These are phyloP conservation scores for Amanita rimosa DNA, from an alignment of 768 basidiomycete species.

Conservation along the genomic window DNA sequence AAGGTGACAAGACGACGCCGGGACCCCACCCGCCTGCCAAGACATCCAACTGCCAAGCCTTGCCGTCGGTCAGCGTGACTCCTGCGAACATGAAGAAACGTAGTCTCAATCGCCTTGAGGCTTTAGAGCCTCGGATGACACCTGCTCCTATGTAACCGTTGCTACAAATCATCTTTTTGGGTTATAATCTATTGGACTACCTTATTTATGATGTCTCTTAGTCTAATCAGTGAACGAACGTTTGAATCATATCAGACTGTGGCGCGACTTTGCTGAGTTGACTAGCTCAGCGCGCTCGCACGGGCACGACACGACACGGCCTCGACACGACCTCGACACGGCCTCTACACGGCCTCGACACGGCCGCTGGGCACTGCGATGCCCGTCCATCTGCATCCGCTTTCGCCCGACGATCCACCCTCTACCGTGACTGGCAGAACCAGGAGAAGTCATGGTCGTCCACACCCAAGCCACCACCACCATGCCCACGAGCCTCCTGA, in stretches of 20 bases:
- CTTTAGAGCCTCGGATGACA: constrained; percentile 5
- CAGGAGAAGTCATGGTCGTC: background rate
- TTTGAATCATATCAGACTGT: no score
- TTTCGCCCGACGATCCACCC: constrained; percentile 38
- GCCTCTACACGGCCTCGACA: no score
- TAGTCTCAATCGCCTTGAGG: constrained; percentile 3
- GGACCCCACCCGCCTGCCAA: constrained; percentile 44
- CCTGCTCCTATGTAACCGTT: background rate
- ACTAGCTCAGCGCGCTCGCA: background rate
- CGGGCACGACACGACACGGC: no score
- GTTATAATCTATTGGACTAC: background rate
- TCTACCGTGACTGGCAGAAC: constrained; percentile 7
- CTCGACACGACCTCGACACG: no score
- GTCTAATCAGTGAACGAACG: background rate
- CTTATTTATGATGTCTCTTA: background rate
- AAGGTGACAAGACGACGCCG: constrained; percentile 50
- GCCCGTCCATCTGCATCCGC: constrained; percentile 63
- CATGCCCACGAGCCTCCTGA: background rate
- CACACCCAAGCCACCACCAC: constrained; percentile 11
- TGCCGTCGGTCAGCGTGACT: constrained; percentile 22
- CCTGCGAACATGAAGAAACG: constrained; percentile 14
- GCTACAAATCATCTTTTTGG: background rate
- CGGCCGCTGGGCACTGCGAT: constrained; percentile 18
- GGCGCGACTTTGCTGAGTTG: background rate
- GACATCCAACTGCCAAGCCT: constrained; percentile 50